Evolutionary conservation across 805 yeast genomes (phyloP).

Genomic region (Metschnikowia sp.): DNA sequence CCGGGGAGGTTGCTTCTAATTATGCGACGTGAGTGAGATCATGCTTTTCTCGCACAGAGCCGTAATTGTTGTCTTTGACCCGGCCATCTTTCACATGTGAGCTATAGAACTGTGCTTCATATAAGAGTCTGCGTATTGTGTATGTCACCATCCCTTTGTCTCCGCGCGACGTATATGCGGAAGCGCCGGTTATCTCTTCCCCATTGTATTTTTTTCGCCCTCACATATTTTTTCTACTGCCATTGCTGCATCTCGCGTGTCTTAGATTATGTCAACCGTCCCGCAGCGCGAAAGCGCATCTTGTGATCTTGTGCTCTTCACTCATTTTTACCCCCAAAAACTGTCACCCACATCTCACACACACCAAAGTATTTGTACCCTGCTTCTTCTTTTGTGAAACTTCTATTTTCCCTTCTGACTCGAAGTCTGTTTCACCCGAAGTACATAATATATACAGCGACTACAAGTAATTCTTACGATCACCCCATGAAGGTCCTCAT

Average conservation of each 20-base stretch:
- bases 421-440: too few species aligned
- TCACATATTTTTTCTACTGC: background rate
- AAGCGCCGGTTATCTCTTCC: background rate
- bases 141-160: too few species aligned
- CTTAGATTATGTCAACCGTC: background rate
- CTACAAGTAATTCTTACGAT: background rate
- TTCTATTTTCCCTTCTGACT: too few species aligned
- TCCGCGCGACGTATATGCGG: background rate
- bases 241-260: conserved; percentile 3
- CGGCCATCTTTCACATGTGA: too few species aligned
- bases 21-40: too few species aligned
- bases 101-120: too few species aligned
- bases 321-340: background rate
- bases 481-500: conserved; percentile 4
- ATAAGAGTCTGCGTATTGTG: too few species aligned
- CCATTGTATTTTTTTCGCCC: background rate
- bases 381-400: background rate
- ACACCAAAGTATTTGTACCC: background rate
- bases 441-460: background rate
- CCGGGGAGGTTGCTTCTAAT: too few species aligned
- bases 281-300: conserved; percentile 4
- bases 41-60: too few species aligned
- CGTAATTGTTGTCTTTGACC: too few species aligned
- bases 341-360: background rate
- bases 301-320: conserved; percentile 1